Evolutionary conservation across 169 alveolate genomes (phyloP).

Genomic region (Eimeria falciformis): DNA sequence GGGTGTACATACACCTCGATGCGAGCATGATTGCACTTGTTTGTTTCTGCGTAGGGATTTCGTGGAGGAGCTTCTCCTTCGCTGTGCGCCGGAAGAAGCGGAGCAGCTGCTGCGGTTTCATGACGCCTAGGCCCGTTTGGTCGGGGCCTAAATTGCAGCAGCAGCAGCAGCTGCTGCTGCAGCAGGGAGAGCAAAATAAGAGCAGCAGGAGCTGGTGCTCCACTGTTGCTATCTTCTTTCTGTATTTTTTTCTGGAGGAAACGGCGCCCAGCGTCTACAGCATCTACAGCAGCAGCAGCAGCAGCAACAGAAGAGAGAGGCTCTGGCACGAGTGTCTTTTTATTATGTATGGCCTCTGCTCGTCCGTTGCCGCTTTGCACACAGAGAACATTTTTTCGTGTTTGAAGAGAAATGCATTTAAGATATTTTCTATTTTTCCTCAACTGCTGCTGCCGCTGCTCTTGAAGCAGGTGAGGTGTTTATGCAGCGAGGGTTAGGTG

Average conservation of each 20-base stretch:
- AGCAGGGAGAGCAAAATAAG: too few species aligned
- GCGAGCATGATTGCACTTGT: too few species aligned
- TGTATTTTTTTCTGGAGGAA: background rate
- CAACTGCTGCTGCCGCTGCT: conserved; percentile 11
- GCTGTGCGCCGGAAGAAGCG: conserved; percentile 28
- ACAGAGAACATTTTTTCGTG: too few species aligned
- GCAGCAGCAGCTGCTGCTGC: conserved; percentile 34
- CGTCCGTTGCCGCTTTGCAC: too few species aligned
- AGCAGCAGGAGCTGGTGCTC: conserved; percentile 16
- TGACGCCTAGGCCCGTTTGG: too few species aligned
- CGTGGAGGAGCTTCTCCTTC: conserved; percentile 27
- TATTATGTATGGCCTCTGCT: background rate
- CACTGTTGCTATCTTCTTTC: background rate
- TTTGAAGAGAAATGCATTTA: too few species aligned
- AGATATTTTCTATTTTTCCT: too few species aligned
- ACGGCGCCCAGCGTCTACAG: conserved; percentile 9
- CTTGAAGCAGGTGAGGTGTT: background rate
- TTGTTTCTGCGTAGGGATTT: background rate
- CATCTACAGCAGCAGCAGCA: background rate
- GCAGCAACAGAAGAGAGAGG: background rate
- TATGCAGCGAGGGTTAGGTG: background rate
- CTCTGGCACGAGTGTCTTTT: background rate
- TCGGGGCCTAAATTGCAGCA: background rate
- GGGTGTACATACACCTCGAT: background rate
- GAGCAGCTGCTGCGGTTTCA: conserved; percentile 10